phyloP scores from a whole-genome alignment of 768 basidiomycete species.

The Cyclocybe aegerita region DNA sequence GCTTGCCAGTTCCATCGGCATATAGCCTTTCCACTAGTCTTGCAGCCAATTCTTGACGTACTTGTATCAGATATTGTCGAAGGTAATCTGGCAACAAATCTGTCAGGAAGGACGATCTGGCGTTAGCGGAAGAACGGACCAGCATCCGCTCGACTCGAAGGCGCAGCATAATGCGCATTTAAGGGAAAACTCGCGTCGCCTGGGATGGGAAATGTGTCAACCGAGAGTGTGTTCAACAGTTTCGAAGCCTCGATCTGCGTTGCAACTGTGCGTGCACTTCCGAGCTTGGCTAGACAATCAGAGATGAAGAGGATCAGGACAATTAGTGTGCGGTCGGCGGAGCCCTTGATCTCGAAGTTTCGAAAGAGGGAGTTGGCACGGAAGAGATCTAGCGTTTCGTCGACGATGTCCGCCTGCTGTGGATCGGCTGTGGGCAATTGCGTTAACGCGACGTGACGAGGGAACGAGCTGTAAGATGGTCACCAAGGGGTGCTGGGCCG shows the following conservation, averaged over 20 bases:
- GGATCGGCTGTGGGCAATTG: conserved; percentile 61
- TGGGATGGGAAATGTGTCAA: conserved; percentile 91
- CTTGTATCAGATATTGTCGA: conserved; percentile 88
- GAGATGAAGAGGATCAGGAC: conserved; percentile 97
- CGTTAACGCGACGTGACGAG: conserved; percentile 9
- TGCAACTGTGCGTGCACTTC: conserved; percentile 63
- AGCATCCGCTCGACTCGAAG: conserved; percentile 72
- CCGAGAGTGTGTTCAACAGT: conserved; percentile 84
- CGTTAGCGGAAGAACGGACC: conserved; percentile 45
- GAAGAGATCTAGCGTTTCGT: conserved; percentile 95
- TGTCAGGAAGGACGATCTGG: conserved; percentile 2
- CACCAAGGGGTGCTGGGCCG: conserved; percentile 87
- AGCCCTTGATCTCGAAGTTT: conserved; percentile 99
- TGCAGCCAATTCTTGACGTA: conserved; percentile 87
- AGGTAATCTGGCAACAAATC: conserved; percentile 64
- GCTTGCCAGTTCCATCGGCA: conserved; percentile 89
- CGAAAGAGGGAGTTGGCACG: conserved; percentile 98
- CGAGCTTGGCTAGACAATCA: conserved; percentile 92
- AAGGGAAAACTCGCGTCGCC: conserved; percentile 95
- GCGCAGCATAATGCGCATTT: conserved; percentile 88
- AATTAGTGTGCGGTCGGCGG: conserved; percentile 94
- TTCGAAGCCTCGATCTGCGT: conserved; percentile 86
- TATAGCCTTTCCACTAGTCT: conserved; percentile 88
- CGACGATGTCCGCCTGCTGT: conserved; percentile 82
- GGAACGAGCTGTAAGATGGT: conserved; percentile 10